Percentiles rank a stretch among this genome's conserved stretches.
Conservation (phyloP, 2,329 filamentous ascomycete genomes). For the Pyrenochaeta sp. region DNA sequence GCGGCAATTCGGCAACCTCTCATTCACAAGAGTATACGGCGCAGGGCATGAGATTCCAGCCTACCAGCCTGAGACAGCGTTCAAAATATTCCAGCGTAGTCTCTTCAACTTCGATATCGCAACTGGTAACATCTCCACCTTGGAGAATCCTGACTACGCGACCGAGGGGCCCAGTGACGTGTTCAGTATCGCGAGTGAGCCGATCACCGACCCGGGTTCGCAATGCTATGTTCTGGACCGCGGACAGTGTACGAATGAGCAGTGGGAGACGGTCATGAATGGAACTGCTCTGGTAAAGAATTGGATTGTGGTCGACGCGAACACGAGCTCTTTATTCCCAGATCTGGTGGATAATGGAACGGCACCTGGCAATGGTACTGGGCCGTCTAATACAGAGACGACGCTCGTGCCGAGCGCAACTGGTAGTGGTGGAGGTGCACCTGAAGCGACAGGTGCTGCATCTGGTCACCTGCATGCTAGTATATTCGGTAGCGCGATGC, state of each 20-base stretch:
- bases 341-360: constrained; percentile 30
- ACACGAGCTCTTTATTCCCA: constrained; percentile 42
- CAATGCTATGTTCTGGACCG: constrained; percentile 45
- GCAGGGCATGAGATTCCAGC: constrained; percentile 63
- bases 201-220: constrained; percentile 51
- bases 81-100: constrained; percentile 62
- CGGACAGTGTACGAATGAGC: constrained; percentile 40
- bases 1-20: constrained; percentile 76
- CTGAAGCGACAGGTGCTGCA: constrained; percentile 10
- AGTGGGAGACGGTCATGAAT: constrained; percentile 44
- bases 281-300: constrained; percentile 42
- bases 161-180: constrained; percentile 49
- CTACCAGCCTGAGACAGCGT: constrained; percentile 58
- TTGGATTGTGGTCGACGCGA: constrained; percentile 47
- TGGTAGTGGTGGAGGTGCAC: constrained; percentile 3
- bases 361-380: constrained; percentile 11
- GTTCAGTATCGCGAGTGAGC: constrained; percentile 56
- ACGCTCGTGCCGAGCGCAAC: neutral
- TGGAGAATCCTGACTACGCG: constrained; percentile 49
- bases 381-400: neutral
- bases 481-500: constrained; percentile 9
- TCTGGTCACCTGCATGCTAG: constrained; percentile 5
- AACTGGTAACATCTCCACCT: constrained; percentile 59
- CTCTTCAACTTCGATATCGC: constrained; percentile 62
- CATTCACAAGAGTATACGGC: constrained; percentile 61